Evolutionary conservation across 2,329 filamentous ascomycete species (phyloP).

Genomic region (Emergomyces orientalis): DNA sequence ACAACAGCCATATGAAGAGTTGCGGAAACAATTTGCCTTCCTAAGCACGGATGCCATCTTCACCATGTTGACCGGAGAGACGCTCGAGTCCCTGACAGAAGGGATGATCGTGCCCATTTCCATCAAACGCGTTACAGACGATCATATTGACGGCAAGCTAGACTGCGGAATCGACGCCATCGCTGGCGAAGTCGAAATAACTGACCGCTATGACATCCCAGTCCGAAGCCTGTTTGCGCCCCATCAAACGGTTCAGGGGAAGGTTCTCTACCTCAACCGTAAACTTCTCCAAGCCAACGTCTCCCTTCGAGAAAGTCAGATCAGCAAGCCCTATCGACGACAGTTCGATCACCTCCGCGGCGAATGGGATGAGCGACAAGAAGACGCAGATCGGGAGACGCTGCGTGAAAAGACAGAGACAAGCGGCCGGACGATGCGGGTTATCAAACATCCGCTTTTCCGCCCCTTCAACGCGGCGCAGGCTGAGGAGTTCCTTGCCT

Average conservation of each 20-base stretch:
- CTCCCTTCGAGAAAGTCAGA: constrained; percentile 69
- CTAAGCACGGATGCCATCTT: constrained; percentile 73
- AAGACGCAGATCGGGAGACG: constrained; percentile 71
- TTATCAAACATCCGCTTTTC: constrained; percentile 97
- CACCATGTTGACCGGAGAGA: constrained; percentile 94
- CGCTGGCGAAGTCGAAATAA: constrained; percentile 73
- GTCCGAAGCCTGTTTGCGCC: constrained; percentile 64
- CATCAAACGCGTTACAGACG: constrained; percentile 78
- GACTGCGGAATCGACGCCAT: constrained; percentile 91
- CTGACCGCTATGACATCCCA: constrained; percentile 56
- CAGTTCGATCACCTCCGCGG: constrained; percentile 62
- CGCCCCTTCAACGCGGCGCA: constrained; percentile 84
- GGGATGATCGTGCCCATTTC: constrained; percentile 90
- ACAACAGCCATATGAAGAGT: constrained; percentile 85
- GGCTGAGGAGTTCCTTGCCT: constrained; percentile 86
- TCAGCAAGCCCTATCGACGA: constrained; percentile 63
- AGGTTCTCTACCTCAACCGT: constrained; percentile 78
- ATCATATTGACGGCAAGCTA: constrained; percentile 86
- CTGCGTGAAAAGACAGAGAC: constrained; percentile 77
- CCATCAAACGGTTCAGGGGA: constrained; percentile 80
- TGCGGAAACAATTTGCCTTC: constrained; percentile 67
- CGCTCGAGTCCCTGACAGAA: constrained; percentile 67
- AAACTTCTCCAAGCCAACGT: constrained; percentile 77
- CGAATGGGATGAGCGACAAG: constrained; percentile 80
- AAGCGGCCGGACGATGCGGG: constrained; percentile 77